Percentiles rank a stretch among this genome's conserved stretches.
These are phyloP conservation scores for Myxozyma mucilagina DNA, from an alignment of 805 yeast species.

Conservation along the genomic window DNA sequence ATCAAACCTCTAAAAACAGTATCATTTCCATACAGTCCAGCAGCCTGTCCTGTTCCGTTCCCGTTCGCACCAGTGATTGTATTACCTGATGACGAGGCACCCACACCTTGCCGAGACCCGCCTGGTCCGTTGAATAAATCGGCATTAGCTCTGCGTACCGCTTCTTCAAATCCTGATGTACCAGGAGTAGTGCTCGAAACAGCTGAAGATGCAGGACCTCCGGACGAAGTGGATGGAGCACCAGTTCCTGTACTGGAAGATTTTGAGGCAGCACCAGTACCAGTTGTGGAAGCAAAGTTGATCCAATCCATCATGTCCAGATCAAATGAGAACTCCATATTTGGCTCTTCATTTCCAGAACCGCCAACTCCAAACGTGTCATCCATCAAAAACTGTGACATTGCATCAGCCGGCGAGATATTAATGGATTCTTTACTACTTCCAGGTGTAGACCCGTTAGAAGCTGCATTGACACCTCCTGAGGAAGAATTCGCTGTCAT, in stretches of 20 bases:
- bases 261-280: background rate
- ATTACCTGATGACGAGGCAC: background rate
- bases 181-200: background rate
- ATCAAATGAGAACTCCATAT: slow-evolving; percentile 28
- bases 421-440: slow-evolving; percentile 15
- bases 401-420: slow-evolving; percentile 31
- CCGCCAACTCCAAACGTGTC: slow-evolving; percentile 28
- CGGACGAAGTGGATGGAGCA: background rate
- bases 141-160: slow-evolving; percentile 25
- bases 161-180: slow-evolving; percentile 12
- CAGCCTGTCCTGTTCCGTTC: slow-evolving; percentile 3
- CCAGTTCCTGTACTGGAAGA: background rate
- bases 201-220: background rate
- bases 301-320: slow-evolving; percentile 33
- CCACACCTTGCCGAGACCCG: slow-evolving; percentile 25
- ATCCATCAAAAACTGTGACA: slow-evolving; percentile 32
- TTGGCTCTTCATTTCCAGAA: slow-evolving; percentile 15
- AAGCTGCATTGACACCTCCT: background rate
- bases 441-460: background rate
- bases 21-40: slow-evolving; percentile 15
- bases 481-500: background rate
- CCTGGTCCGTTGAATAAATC: slow-evolving; percentile 31
- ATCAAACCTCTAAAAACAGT: slow-evolving; percentile 30
- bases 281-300: slow-evolving; percentile 23
- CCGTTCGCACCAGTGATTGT: slow-evolving; percentile 3